Percentiles rank a stretch among this genome's conserved stretches.
Evolutionary conservation across 345 rosid species (phyloP).

Genomic region (Bruguiera parviflora): DNA sequence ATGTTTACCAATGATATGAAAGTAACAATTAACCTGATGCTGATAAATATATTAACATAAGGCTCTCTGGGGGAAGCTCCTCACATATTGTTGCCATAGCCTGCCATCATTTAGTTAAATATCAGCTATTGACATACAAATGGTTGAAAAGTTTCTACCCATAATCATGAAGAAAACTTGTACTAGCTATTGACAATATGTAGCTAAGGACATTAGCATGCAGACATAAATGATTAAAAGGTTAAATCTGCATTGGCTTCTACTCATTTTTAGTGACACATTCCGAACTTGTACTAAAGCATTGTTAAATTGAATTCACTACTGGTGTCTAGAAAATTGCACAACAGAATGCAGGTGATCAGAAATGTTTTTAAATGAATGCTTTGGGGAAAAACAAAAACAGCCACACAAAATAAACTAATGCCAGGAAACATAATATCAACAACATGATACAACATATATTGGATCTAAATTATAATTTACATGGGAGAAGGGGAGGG

Average conservation of each 20-base stretch:
- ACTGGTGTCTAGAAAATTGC: conserved; percentile 1
- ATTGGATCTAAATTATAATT: no score
- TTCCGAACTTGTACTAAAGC: not conserved
- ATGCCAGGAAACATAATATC: not conserved
- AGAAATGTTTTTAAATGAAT: not conserved
- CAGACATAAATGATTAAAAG: no score
- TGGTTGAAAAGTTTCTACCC: no score
- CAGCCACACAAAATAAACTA: conserved; percentile 1
- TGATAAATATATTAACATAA: conserved; percentile 76
- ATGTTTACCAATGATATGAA: conserved; percentile 13
- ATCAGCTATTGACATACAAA: conserved; percentile 6
- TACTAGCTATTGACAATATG: no score
- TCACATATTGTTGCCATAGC: conserved; percentile 87
- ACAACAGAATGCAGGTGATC: not conserved
- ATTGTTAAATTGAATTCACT: conserved; percentile 4
- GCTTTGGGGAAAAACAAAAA: not conserved
- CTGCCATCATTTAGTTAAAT: conserved; percentile 37
- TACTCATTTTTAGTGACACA: not conserved
- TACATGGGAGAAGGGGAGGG: no score
- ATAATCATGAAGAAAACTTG: no score
- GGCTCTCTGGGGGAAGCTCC: conserved; percentile 80
- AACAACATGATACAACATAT: no score
- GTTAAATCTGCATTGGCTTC: not conserved
- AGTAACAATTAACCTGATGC: conserved; percentile 64
- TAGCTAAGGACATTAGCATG: no score